Conservation (phyloP, 1,284 basidiomycete species). For the Neonothopanus nambi region DNA sequence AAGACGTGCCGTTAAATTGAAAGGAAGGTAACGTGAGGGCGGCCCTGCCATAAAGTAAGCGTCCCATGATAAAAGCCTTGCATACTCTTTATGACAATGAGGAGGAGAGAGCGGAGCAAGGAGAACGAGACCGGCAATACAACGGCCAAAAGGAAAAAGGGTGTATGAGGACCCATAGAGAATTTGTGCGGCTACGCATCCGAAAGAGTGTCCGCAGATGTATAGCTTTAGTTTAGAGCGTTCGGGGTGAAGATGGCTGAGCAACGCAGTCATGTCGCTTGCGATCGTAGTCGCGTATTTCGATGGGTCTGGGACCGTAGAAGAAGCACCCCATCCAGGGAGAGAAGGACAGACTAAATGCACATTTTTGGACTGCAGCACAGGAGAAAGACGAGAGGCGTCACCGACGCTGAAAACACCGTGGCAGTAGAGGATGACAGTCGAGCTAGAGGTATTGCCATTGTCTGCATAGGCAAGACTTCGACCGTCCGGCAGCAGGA, state of each 20-base stretch:
- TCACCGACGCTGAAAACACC: slow-evolving; percentile 51
- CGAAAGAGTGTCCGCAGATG: slow-evolving; percentile 53
- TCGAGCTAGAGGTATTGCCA: slow-evolving; percentile 36
- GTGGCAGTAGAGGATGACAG: slow-evolving; percentile 48
- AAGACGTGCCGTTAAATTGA: slow-evolving; percentile 35
- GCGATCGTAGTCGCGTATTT: slow-evolving; percentile 46
- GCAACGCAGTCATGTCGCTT: slow-evolving; percentile 45
- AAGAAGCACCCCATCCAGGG: slow-evolving; percentile 56
- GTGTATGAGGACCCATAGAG: slow-evolving; percentile 52
- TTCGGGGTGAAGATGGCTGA: slow-evolving; percentile 51
- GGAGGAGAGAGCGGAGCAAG: slow-evolving; percentile 48
- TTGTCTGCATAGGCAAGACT: slow-evolving; percentile 43
- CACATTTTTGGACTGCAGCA: slow-evolving; percentile 39
- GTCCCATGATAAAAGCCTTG: slow-evolving; percentile 41
- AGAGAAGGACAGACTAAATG: slow-evolving; percentile 52
- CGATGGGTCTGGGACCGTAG: slow-evolving; percentile 34
- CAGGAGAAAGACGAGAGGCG: slow-evolving; percentile 30
- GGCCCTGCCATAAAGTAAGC: slow-evolving; percentile 51
- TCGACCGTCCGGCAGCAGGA: slow-evolving; percentile 37
- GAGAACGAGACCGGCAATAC: slow-evolving; percentile 48
- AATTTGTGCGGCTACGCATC: slow-evolving; percentile 56
- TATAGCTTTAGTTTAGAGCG: slow-evolving; percentile 44
- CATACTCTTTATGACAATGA: slow-evolving; percentile 45
- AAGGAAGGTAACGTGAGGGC: slow-evolving; percentile 40
- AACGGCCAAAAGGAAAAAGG: slow-evolving; percentile 47